Evolutionary conservation across 1,284 basidiomycete species (phyloP).

Genomic region (Trametes sp.): DNA sequence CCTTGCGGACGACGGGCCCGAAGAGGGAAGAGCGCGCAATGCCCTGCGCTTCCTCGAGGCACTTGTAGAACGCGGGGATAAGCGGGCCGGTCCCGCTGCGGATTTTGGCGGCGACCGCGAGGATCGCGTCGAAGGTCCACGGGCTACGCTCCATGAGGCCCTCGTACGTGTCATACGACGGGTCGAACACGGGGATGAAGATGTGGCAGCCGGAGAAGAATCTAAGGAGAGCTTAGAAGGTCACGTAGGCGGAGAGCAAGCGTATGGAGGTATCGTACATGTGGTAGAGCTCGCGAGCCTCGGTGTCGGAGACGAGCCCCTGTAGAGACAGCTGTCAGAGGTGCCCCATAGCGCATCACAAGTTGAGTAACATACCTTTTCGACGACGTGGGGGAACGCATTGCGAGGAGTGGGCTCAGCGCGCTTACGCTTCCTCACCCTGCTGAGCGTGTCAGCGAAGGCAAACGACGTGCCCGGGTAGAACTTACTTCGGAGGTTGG

Average conservation of each 20-base stretch:
- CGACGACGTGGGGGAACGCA: slow-evolving; percentile 84
- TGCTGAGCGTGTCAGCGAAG: slow-evolving; percentile 38
- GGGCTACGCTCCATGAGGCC: slow-evolving; percentile 88
- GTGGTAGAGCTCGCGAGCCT: slow-evolving; percentile 84
- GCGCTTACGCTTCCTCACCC: slow-evolving; percentile 87
- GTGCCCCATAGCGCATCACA: not conserved
- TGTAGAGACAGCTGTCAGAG: slow-evolving; percentile 38
- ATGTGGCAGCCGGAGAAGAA: slow-evolving; percentile 96
- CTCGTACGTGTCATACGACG: slow-evolving; percentile 90
- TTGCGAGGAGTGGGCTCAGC: slow-evolving; percentile 88
- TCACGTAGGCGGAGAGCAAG: not conserved
- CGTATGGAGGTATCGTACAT: slow-evolving; percentile 71
- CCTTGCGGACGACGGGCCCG: slow-evolving; percentile 90
- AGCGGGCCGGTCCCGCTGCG: slow-evolving; percentile 88
- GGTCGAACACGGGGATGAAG: slow-evolving; percentile 94
- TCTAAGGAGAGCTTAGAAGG: slow-evolving; percentile 41
- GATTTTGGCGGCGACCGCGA: slow-evolving; percentile 92
- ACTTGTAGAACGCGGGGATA: slow-evolving; percentile 86
- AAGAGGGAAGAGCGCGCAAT: slow-evolving; percentile 93
- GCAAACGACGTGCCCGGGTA: not conserved
- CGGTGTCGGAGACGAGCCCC: slow-evolving; percentile 79
- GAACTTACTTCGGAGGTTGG: slow-evolving; percentile 25
- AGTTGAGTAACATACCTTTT: slow-evolving; percentile 59
- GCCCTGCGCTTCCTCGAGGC: slow-evolving; percentile 92
- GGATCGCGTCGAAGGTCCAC: slow-evolving; percentile 91